These are phyloP conservation scores for Mallotus nudiflorus DNA, from an alignment of 345 rosid species.

Conservation along the genomic window DNA sequence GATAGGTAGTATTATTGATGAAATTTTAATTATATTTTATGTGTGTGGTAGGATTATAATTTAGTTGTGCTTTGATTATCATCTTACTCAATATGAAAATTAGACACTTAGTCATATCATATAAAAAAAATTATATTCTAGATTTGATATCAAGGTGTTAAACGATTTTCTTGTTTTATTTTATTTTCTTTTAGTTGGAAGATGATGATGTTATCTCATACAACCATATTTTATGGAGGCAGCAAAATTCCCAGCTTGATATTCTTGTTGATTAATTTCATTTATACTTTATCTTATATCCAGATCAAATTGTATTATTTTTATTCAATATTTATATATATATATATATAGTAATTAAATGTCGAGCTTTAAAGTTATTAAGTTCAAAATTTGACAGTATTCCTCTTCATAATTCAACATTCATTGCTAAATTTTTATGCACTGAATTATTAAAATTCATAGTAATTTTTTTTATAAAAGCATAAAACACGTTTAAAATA, in stretches of 20 bases:
- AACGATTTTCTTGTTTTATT: not conserved
- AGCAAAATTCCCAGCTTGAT: conserved; percentile 1
- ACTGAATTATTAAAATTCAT: no score
- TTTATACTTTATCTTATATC: not conserved
- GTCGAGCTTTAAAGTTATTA: no score
- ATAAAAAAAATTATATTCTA: not conserved
- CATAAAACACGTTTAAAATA: no score
- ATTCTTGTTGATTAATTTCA: not conserved
- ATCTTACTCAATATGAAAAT: not conserved
- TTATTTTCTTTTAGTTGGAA: not conserved
- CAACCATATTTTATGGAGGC: conserved; percentile 12
- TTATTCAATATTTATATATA: no score
- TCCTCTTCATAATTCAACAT: no score
- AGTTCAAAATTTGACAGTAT: no score
- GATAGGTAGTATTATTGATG: no score
- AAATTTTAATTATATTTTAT: not conserved
- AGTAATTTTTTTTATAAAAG: no score
- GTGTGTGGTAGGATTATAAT: no score
- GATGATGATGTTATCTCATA: not conserved
- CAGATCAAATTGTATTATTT: conserved; percentile 9
- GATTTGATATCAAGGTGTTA: not conserved
- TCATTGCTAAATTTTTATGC: no score
- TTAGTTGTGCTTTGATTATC: not conserved
- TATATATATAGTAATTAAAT: no score
- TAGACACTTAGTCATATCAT: not conserved